Evolutionary conservation across 441 rosid species (phyloP), one percentile per base, ranked within the genome.

Genomic region (Erodium moschatum): DNA sequence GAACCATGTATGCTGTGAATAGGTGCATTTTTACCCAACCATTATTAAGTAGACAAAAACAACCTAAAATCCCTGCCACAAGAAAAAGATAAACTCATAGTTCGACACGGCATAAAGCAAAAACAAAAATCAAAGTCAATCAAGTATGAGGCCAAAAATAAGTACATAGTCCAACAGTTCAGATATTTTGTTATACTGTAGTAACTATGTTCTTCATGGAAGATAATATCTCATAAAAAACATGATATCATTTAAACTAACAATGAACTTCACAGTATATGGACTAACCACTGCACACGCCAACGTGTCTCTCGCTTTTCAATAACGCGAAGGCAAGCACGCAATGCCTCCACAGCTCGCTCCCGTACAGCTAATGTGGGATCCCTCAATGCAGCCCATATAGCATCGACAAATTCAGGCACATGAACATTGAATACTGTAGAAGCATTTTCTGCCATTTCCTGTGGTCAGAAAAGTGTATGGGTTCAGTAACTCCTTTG

Each of bases 1-100:
- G 99, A 95, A 74, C 99, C 99, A 81, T 95, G 99, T 74, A 95
- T 92, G 77, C 99, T 95, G 78, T 95, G 97, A 69, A 92, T 85
- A 65, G 99, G 92, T 77, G 98, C 96, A 85, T 95, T 90, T 84
- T 77, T 89, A 52, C 92, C 95, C 83, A 95, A 82, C 52, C 99
- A 98, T 81, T 89, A 97, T 79, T 95, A 97, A n/a, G 99, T 95
- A 77, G 97, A 96, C 87, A 90, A 96, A 90, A 95, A 95, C 98
- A 95, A 90, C 58, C 91, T 86, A 80, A 92, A 92, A 74, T 95
- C 92, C 99, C 99, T 91, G 76, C 69, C 68, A 78, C 50, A 10
- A 10, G 12, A 44, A 44, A 44, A 44, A 12, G 13, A 44, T 44
- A 10, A 44, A 44, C 3, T 44, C 50, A 44, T 33, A 33, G 38